Evolutionary conservation across 306 rosid species (phyloP), one percentile per base, ranked within the genome.

Genomic region (Quercus mongolica): DNA sequence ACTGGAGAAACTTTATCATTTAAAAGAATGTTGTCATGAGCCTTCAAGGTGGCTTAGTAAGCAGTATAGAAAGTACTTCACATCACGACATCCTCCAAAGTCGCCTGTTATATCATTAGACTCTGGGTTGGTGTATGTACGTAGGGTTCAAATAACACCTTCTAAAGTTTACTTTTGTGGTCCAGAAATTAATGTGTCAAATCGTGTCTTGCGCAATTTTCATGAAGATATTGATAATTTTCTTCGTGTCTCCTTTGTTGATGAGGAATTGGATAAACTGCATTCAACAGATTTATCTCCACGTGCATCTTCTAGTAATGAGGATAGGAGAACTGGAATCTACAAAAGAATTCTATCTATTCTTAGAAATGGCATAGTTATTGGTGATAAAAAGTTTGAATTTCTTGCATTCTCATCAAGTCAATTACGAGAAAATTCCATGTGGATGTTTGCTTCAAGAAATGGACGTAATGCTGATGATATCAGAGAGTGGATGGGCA

Each of bases 331-430:
- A 83, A 94, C 97, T 17, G 83, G 73, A 78, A 58, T 92, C 79
- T 94, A 92, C 78, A 41, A 3, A n/a, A 85, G 98, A 79, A 76
- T 92, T 83, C 87, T 92, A 78, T 87, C 91, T 14, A 61, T 88
- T 70, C 91, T 94, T 55, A 82, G 76, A 79, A 72, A 91, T 33
- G 98, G 98, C 52, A 82, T 94, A 14, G 73, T 78, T 31, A 82
- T 92, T 81, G 96, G 96, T 33, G 88, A 84, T 5, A 92, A 87
- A 84, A 92, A 82, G 79, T 94, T 92, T 81, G 93, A 92, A 51
- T 92, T 92, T 88, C 92, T 94, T 6, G 98, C 97, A 56, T 94
- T 90, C 83, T 94, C 98, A 4, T 87, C 98, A 23, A 94, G 98
- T 88, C 97, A 92, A 57, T 71, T 94, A 79, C 85, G 97, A 56